Base-by-base conservation (phyloP, 495 filamentous ascomycete species). In the Antarctomyces pellizariae region DNA sequence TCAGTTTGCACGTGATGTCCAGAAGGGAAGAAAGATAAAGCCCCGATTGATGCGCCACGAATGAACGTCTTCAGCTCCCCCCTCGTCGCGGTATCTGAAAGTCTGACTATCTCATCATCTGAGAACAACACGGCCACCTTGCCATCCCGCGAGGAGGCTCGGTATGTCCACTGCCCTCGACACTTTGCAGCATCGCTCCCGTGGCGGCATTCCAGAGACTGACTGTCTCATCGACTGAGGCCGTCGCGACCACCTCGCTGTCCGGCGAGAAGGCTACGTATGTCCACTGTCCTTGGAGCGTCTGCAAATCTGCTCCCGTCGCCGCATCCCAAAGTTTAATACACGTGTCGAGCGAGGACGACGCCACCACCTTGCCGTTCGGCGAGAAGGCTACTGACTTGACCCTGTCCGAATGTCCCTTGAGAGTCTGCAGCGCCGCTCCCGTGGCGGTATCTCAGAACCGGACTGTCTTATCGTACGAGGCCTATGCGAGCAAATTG, bases 281-380 rank as follows among this genome's bases (percentile, higher is more conserved):
- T 1, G 0, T 9, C 13, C 33, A 13, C 6, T 33, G 26, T 4
- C 32, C 73, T 82, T 38, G 8, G 7, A 29, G 26, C 26, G 17
- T 29, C 14, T 89, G 72, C 28, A 76, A 58, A 34, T 74, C 63
- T 39, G 58, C 61, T 18, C 44, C 46, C 10, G 28, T 41, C 0
- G 16, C 33, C 7, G 30, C 28, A 28, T 46, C 35, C 32, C 38
- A 36, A 15, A 32, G 24, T 18, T 29, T 21, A n/a, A 32, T 15
- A 10, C 21, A 32, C 16, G 14, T 2, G 18, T 32, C 29, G 3
- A 13, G 1, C 13, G 33, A 36, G 4, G 11, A 20, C 3, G 33
- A 32, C 3, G 28, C 22, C 9, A 33, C 18, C 13, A 34, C 9
- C 16, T 22, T 33, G 26, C 32, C 36, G 31, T 41, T 32, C n/a